Percentiles rank a stretch among this genome's conserved stretches.
Conservation (phyloP, 2,329 filamentous ascomycete species). For the Cladophialophora exuberans region DNA sequence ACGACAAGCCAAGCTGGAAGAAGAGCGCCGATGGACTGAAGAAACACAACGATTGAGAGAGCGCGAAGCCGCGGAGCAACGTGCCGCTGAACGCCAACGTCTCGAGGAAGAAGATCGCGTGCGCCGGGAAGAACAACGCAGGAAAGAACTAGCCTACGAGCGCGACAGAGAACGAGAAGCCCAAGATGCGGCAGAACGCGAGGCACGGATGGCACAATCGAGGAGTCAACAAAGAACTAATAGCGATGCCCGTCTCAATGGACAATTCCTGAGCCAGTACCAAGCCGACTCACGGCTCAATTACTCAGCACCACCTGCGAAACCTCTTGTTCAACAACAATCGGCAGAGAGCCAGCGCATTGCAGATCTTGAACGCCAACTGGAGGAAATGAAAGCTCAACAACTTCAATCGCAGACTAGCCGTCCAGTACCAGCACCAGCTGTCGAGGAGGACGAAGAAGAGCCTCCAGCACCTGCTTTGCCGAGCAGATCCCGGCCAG, state of each 20-base stretch:
- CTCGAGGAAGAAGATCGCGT: slow-evolving; percentile 47
- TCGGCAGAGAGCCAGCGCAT: slow-evolving; percentile 67
- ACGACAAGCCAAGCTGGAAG: slow-evolving; percentile 47
- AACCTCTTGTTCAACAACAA: slow-evolving; percentile 36
- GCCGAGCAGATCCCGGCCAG: slow-evolving; percentile 27
- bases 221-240: slow-evolving; percentile 62
- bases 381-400: slow-evolving; percentile 68
- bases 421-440: background rate
- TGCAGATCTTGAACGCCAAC: slow-evolving; percentile 75
- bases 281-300: slow-evolving; percentile 62
- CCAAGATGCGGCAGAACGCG: slow-evolving; percentile 72
- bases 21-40: slow-evolving; percentile 53
- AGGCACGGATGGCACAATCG: slow-evolving; percentile 69
- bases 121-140: slow-evolving; percentile 52
- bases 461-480: slow-evolving; percentile 21
- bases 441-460: background rate
- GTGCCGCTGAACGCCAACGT: slow-evolving; percentile 58
- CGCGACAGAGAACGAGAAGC: slow-evolving; percentile 65
- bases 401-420: slow-evolving; percentile 49
- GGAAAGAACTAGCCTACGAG: slow-evolving; percentile 59
- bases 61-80: slow-evolving; percentile 51
- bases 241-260: slow-evolving; percentile 71
- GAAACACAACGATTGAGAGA: slow-evolving; percentile 45
- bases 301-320: slow-evolving; percentile 38
- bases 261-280: slow-evolving; percentile 86